These are phyloP conservation scores for Margaritispora aquatica DNA, from an alignment of 495 filamentous ascomycete genomes.

Conservation along the genomic window DNA sequence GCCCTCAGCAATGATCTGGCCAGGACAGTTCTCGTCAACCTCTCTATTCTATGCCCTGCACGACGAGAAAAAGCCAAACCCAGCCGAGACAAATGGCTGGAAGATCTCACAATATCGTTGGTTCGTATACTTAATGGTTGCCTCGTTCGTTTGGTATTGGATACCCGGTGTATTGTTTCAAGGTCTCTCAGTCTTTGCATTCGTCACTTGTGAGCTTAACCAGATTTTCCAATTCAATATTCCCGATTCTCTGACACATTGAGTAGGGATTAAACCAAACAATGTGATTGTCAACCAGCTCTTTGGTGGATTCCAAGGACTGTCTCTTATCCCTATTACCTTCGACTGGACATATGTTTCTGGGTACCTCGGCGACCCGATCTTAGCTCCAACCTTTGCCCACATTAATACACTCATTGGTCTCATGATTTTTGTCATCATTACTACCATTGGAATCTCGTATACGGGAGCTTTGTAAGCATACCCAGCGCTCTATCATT, in stretches of 20 bases:
- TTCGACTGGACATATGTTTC: conserved; percentile 30
- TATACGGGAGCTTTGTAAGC: conserved; percentile 45
- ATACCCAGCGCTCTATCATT: neutral
- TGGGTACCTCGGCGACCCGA: conserved; percentile 45
- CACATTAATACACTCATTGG: conserved; percentile 56
- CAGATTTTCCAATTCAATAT: neutral
- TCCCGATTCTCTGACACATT: conserved; percentile 37
- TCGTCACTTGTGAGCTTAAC: conserved; percentile 42
- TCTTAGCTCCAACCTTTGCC: conserved; percentile 55
- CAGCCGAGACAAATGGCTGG: conserved; percentile 56
- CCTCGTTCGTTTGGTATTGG: conserved; percentile 56
- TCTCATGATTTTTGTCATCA: conserved; percentile 46
- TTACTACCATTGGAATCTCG: conserved; percentile 42
- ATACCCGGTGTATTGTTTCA: conserved; percentile 45
- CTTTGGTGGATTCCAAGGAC: conserved; percentile 48
- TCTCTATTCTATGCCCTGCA: conserved; percentile 68
- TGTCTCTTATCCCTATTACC: conserved; percentile 51
- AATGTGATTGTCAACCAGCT: conserved; percentile 29
- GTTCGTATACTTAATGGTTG: conserved; percentile 54
- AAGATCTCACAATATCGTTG: conserved; percentile 55
- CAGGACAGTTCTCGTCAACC: conserved; percentile 54
- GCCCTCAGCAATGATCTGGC: conserved; percentile 73
- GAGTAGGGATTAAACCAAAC: conserved; percentile 29
- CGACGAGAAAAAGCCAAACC: conserved; percentile 52
- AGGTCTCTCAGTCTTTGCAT: conserved; percentile 53